These are phyloP conservation scores for Colletotrichum costaricense DNA, from an alignment of 2,329 filamentous ascomycete genomes.

Conservation along the genomic window DNA sequence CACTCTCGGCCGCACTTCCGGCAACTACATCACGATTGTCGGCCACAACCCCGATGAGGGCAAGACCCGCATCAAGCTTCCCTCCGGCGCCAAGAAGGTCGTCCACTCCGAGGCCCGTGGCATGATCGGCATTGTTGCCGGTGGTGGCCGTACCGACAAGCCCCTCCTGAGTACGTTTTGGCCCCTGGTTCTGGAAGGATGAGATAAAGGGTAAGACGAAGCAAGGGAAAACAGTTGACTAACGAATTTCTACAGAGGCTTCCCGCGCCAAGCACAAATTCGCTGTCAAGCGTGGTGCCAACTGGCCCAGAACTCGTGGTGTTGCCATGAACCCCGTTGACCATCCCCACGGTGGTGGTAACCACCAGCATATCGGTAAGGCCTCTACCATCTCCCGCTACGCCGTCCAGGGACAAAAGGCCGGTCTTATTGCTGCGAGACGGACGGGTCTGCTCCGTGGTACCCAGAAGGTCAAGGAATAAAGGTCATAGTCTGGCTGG, in stretches of 20 bases:
- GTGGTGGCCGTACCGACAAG: conserved; percentile 99
- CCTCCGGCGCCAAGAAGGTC: conserved; percentile 99
- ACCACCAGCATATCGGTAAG: conserved; percentile 99
- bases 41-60: conserved; percentile 99
- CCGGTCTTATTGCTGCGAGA: conserved; percentile 99
- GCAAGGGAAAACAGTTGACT: conserved; percentile 45
- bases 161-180: conserved; percentile 84
- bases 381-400: conserved; percentile 99
- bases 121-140: conserved; percentile 99
- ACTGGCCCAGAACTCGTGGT: conserved; percentile 99
- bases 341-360: conserved; percentile 98
- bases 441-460: conserved; percentile 99
- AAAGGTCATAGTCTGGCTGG: conserved; percentile 55
- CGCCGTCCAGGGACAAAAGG: conserved; percentile 98
- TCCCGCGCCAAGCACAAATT: conserved; percentile 99
- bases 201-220: background rate
- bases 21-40: conserved; percentile 99
- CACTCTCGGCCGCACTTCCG: conserved; percentile 94
- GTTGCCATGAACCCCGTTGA: conserved; percentile 99
- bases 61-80: conserved; percentile 99
- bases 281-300: conserved; percentile 89
- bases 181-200: background rate
- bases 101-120: conserved; percentile 91
- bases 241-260: conserved; percentile 76
- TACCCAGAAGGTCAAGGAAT: conserved; percentile 99